These are phyloP conservation scores for Asclepias syriaca DNA, from an alignment of 257 asterid genomes.

Conservation along the genomic window DNA sequence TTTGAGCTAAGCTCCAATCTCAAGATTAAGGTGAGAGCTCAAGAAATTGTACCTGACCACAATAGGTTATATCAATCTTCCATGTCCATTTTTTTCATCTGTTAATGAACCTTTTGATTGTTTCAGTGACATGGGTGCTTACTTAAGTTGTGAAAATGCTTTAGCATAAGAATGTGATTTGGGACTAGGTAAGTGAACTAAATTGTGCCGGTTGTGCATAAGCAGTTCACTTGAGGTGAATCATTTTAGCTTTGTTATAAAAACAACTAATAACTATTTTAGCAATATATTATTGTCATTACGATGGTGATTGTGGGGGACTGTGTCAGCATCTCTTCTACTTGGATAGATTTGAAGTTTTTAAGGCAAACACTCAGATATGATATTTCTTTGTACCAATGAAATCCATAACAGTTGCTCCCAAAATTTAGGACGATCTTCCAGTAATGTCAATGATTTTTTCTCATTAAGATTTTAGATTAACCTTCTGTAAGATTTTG, in stretches of 20 bases:
- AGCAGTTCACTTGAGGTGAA: not conserved
- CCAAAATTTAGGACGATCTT: not conserved
- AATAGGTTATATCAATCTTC: not conserved
- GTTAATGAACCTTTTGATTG: not conserved
- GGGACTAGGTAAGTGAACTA: not conserved
- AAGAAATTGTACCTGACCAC: constrained; percentile 10
- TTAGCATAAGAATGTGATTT: not conserved
- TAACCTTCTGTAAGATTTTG: not conserved
- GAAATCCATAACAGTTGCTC: not conserved
- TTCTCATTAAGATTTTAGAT: not conserved
- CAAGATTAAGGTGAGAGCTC: constrained; percentile 73
- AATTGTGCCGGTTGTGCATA: not conserved
- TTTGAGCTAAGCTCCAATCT: constrained; percentile 60
- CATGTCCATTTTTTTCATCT: not conserved
- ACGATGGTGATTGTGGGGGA: too few species aligned
- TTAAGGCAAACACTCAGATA: not conserved
- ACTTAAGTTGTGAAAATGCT: not conserved
- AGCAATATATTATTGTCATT: too few species aligned
- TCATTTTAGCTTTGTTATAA: not conserved
- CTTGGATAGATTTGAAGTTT: not conserved
- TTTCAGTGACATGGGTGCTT: not conserved
- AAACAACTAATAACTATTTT: not conserved
- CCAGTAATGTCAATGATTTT: not conserved
- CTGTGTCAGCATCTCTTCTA: not conserved
- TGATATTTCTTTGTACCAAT: not conserved